Percentiles rank a stretch among this genome's conserved stretches.
These are phyloP conservation scores for Polyporus arcularius DNA, from an alignment of 768 basidiomycete genomes.

Conservation along the genomic window DNA sequence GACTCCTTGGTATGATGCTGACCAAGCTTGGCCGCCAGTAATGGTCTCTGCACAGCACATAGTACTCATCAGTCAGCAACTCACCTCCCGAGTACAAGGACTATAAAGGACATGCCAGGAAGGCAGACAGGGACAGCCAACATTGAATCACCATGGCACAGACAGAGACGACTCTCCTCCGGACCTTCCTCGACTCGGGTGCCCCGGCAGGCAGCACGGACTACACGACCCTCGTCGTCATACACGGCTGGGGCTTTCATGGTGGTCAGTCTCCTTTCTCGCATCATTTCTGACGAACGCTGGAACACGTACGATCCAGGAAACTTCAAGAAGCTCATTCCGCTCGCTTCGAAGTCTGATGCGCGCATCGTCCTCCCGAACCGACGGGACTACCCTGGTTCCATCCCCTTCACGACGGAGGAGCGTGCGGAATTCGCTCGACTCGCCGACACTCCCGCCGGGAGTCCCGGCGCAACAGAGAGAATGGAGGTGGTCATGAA, in stretches of 20 bases:
- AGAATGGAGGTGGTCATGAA: conserved; percentile 17
- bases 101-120: too few species aligned
- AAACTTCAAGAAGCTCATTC: conserved; percentile 24
- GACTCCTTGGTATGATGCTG: too few species aligned
- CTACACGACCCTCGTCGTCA: conserved; percentile 23
- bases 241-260: conserved; percentile 24
- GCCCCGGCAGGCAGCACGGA: conserved; percentile 9
- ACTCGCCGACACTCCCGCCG: neutral
- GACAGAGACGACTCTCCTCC: neutral
- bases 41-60: neutral
- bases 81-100: neutral
- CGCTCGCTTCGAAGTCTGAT: conserved; percentile 17
- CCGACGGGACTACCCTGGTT: conserved; percentile 31
- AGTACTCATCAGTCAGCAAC: neutral
- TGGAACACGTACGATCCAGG: neutral
- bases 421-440: conserved; percentile 14
- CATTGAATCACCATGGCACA: neutral
- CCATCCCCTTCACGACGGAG: conserved; percentile 21
- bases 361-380: conserved; percentile 28
- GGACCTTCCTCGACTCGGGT: conserved; percentile 18
- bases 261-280: conserved; percentile 8
- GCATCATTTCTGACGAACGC: neutral
- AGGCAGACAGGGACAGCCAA: neutral
- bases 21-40: neutral
- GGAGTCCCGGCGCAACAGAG: neutral